Evolutionary conservation across 352 stramenopile species (phyloP), one percentile per base, ranked within the genome.

Genomic region (Halophytophthora polymorphica): DNA sequence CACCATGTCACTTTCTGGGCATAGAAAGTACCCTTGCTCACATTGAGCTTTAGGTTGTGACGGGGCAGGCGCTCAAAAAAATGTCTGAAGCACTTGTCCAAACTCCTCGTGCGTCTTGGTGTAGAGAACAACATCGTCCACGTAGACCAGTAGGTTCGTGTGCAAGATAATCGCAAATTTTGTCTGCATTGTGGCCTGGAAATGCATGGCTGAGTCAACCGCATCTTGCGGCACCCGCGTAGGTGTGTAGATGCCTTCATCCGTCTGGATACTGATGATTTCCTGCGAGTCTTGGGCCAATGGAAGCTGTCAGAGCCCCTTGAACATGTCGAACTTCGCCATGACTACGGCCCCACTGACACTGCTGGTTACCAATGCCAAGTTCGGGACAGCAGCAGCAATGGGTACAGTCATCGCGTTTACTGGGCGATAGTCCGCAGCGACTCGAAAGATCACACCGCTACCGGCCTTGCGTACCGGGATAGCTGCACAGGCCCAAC

Each of bases 1-100:
- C 61, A 71, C 61, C 65, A 71, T 5, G 2, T 6, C 0, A 66
- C 54, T 33, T 58, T 22, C 0, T 18, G 49, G 15, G 33, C 6
- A 33, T 64, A 71, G 13, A 71, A 1, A 10, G 38, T 15, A 23
- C 47, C 45, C n/a, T 71, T 74, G 18, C 46, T 54, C 6, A 42
- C 23, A 53, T 47, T 71, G 0, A 69, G 33, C 13, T 63, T 62
- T 1, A 71, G 25, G 1, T 34, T 45, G 33, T 36, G 41, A 11
- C 56, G 4, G 25, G 4, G 25, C 8, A 8, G 4, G 25, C 4
- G 4, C 25, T 31, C 25, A 31, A 31, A 31, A 8, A 31, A n/a
- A n/a, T n/a, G n/a, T n/a, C n/a, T n/a, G n/a, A n/a, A n/a, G n/a
- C n/a, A n/a, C n/a, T n/a, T n/a, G n/a, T n/a, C n/a, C n/a, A n/a